phyloP scores from a whole-genome alignment of 1,139 yeast species.

The Diutina rugosa region DNA sequence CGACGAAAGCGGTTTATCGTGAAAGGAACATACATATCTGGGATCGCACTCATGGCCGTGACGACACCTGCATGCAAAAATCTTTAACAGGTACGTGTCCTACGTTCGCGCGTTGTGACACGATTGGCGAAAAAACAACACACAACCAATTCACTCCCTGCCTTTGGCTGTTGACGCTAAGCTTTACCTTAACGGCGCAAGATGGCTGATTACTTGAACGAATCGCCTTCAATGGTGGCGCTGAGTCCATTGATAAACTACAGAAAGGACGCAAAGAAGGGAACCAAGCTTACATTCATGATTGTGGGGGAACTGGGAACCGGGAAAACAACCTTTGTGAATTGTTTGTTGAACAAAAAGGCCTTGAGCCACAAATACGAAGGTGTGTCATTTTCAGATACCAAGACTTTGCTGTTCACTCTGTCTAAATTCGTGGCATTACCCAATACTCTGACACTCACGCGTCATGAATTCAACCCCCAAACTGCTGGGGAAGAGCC shows the following conservation, averaged over 20 bases:
- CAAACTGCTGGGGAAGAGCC: slow-evolving; percentile 39
- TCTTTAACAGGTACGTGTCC: not conserved
- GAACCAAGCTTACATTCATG: slow-evolving; percentile 49
- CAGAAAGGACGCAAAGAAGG: slow-evolving; percentile 71
- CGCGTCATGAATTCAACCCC: slow-evolving; percentile 30
- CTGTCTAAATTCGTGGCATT: slow-evolving; percentile 27
- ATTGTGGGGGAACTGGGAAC: slow-evolving; percentile 18
- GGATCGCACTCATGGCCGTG: not conserved
- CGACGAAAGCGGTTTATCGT: too few relatives aligned
- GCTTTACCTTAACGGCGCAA: not conserved
- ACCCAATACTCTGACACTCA: slow-evolving; percentile 32
- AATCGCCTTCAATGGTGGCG: slow-evolving; percentile 20
- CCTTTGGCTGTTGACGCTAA: not conserved
- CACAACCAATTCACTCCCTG: not conserved
- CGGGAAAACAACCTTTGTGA: slow-evolving; percentile 16
- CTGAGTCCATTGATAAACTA: slow-evolving; percentile 36
- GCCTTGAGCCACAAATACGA: slow-evolving; percentile 48
- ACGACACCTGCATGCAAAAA: not conserved
- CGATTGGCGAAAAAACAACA: not conserved
- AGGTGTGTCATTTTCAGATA: slow-evolving; percentile 15
- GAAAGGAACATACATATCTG: too few relatives aligned
- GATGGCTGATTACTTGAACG: slow-evolving; percentile 16
- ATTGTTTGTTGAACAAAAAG: slow-evolving; percentile 49
- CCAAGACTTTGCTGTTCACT: slow-evolving; percentile 38
- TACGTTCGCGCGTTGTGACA: not conserved